Evolutionary conservation across 2,329 filamentous ascomycete species (phyloP).

Genomic region (Hymenoscyphus repandus): DNA sequence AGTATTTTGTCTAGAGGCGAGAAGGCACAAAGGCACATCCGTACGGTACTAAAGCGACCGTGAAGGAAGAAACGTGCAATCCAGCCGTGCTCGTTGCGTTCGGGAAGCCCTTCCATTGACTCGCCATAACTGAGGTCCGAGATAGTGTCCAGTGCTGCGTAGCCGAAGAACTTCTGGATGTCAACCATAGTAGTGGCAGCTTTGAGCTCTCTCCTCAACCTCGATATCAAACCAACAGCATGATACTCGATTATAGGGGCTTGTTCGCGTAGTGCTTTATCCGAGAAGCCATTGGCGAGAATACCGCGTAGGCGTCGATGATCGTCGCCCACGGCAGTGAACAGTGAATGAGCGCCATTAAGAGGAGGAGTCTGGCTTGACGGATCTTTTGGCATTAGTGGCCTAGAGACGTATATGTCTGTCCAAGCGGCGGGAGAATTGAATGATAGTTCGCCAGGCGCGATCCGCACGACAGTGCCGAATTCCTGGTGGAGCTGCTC

Average conservation of each 20-base stretch:
- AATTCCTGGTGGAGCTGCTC: too few species aligned
- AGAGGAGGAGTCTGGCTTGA: not conserved
- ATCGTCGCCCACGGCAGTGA: not conserved
- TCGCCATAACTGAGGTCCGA: constrained; percentile 2
- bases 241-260: constrained; percentile 1
- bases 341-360: constrained; percentile 1
- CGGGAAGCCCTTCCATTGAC: not conserved
- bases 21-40: not conserved
- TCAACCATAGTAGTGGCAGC: not conserved
- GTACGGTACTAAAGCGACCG: constrained; percentile 1
- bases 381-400: constrained; percentile 10
- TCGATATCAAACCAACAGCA: not conserved
- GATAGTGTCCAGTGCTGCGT: constrained; percentile 2
- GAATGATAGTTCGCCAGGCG: not conserved
- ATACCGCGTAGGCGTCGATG: not conserved
- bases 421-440: not conserved
- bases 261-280: constrained; percentile 4
- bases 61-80: not conserved
- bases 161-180: not conserved
- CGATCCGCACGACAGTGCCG: not conserved
- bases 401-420: not conserved
- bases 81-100: not conserved
- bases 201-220: not conserved
- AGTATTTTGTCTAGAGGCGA: constrained; percentile 2
- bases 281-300: constrained; percentile 3